Evolutionary conservation across 2,329 filamentous ascomycete species (phyloP).

Genomic region (Davidsoniella australis): DNA sequence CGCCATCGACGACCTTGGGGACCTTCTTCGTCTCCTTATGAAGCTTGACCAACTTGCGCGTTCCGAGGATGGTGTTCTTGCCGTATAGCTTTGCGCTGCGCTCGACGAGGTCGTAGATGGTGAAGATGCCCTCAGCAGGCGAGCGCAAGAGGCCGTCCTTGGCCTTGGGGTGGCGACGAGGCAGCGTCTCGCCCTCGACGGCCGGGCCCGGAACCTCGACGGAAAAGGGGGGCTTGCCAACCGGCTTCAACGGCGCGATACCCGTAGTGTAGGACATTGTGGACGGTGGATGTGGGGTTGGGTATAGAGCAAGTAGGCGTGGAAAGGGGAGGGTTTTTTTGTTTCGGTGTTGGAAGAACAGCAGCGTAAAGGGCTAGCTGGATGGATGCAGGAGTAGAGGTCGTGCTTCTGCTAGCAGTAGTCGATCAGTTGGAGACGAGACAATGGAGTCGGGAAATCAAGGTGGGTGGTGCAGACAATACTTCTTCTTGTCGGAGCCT

Average conservation of each 20-base stretch:
- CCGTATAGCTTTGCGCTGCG: conserved; percentile 47
- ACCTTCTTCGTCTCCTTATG: conserved; percentile 80
- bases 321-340: not conserved
- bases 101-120: conserved; percentile 63
- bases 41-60: conserved; percentile 55
- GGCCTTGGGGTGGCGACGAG: conserved; percentile 54
- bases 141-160: conserved; percentile 52
- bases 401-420: no score
- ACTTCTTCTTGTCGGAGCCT: not conserved
- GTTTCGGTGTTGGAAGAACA: not conserved
- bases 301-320: not conserved
- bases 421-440: no score
- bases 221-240: conserved; percentile 57
- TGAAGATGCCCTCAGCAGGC: conserved; percentile 53
- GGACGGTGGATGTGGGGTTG: not conserved
- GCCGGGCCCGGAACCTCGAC: conserved; percentile 52
- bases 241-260: conserved; percentile 36
- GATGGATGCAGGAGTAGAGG: not conserved
- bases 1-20: conserved; percentile 72
- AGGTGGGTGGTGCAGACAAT: no score
- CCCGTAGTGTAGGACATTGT: conserved; percentile 25
- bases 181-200: conserved; percentile 67
- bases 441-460: no score
- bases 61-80: conserved; percentile 49
- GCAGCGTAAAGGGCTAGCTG: not conserved